Percentiles rank a stretch among this genome's conserved stretches.
Conservation (phyloP, 176 grass and related monocot genomes). For the Carex kokanica region DNA sequence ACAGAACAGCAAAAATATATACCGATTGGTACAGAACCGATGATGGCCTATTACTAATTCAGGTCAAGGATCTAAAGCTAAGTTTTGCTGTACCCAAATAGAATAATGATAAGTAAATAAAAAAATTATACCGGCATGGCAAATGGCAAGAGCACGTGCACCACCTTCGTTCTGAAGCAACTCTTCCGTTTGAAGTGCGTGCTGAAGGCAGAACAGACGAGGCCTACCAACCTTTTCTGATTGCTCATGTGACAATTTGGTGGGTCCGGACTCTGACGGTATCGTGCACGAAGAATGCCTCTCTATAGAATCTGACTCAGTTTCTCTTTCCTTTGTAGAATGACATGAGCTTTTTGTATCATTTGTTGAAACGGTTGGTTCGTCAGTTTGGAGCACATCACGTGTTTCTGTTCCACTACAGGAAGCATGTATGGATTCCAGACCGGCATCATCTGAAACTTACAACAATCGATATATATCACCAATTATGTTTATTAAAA, state of each 20-base stretch:
- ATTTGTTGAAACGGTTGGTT: neutral
- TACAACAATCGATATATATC: neutral
- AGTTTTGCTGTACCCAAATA: neutral
- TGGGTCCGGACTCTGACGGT: neutral
- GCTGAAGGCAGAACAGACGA: conserved; percentile 94
- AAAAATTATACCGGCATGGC: conserved; percentile 69
- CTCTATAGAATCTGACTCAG: conserved; percentile 10
- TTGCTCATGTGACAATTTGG: conserved; percentile 16
- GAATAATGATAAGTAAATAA: conserved; percentile 26
- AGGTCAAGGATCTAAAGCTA: neutral
- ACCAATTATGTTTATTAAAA: neutral
- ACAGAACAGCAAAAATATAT: neutral
- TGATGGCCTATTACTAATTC: neutral
- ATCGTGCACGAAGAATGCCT: neutral
- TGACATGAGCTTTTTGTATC: neutral
- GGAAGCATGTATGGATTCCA: neutral
- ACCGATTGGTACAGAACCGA: neutral
- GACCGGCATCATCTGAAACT: conserved; percentile 11
- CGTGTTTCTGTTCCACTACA: neutral
- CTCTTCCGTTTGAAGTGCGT: conserved; percentile 82
- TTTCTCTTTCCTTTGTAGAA: neutral
- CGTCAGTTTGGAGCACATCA: neutral
- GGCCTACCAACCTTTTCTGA: conserved; percentile 48
- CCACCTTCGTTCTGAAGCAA: conserved; percentile 72
- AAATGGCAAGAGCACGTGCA: conserved; percentile 65